Evolutionary conservation across 2,329 filamentous ascomycete species (phyloP), one percentile per base, ranked within the genome.

Genomic region (Aureobasidium lini): DNA sequence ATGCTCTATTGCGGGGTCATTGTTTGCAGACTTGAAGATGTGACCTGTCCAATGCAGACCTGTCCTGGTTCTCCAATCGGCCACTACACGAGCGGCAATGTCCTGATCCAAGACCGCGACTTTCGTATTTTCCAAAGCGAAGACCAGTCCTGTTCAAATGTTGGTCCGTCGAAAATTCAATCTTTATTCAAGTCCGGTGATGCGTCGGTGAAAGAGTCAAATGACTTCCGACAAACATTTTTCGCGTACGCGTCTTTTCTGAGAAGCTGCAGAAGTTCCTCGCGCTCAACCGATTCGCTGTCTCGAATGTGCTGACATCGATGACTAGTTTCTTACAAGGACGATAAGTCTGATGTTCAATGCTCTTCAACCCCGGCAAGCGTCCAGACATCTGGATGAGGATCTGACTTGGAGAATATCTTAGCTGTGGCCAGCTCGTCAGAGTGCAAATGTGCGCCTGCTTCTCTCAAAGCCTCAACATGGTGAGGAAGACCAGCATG

Each of bases 371-470:
- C 37, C 5, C 60, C 62, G 5, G 62, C 60, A 46, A 47, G 49
- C 29, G 57, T 42, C 62, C 62, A 63, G 9, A 62, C 47, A 7
- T 60, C 54, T 23, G 50, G 39, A 18, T 60, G 32, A 18, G 49
- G 48, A 15, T 34, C 54, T 34, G 62, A 57, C 40, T 60, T 60
- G 23, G 31, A 47, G n/a, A 64, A 76, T 53, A 81, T 70, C 67
- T 76, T 77, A 42, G 81, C 81, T 43, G 79, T 76, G 31, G 73
- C 72, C 64, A 78, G 70, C 71, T 85, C 82, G 61, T 82, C 80
- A 3, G 79, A 75, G 66, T 84, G 81, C 64, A 84, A 71, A 75
- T 85, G 82, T 28, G 81, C 82, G 16, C 82, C 82, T 13, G 80
- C 81, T 67, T 79, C 76, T 47, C 77, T 76, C 49, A 85, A 72